Evolutionary conservation across 2,329 filamentous ascomycete species (phyloP).

Genomic region (Botryotinia convoluta): DNA sequence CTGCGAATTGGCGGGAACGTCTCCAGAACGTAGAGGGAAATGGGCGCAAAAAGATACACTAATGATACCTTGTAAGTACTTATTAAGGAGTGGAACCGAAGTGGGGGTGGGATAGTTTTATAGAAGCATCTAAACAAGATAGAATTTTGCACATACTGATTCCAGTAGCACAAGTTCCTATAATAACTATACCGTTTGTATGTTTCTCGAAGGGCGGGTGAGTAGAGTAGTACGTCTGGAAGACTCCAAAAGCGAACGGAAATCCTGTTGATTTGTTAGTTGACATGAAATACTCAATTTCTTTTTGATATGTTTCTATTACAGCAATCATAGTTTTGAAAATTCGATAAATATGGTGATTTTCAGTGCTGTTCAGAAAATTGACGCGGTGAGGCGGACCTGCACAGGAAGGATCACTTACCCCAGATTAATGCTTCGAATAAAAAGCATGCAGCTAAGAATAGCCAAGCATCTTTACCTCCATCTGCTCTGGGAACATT

Average conservation of each 20-base stretch:
- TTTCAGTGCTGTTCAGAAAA: background rate
- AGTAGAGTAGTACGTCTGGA: slow-evolving; percentile 45
- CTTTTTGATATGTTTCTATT: background rate
- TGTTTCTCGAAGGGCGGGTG: slow-evolving; percentile 40
- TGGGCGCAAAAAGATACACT: slow-evolving; percentile 31
- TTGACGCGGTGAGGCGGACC: background rate
- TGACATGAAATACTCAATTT: background rate
- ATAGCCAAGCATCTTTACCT: slow-evolving; percentile 51
- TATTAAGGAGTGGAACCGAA: background rate
- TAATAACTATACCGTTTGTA: slow-evolving; percentile 44
- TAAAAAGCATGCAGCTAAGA: slow-evolving; percentile 50
- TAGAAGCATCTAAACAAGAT: background rate
- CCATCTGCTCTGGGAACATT: slow-evolving; percentile 44
- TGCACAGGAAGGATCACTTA: slow-evolving; percentile 30
- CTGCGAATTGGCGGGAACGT: slow-evolving; percentile 39
- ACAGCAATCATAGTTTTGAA: background rate
- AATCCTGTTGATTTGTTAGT: slow-evolving; percentile 33
- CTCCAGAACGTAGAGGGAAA: slow-evolving; percentile 29
- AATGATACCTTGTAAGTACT: background rate
- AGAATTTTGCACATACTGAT: slow-evolving; percentile 20
- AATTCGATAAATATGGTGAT: background rate
- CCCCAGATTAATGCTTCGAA: slow-evolving; percentile 55
- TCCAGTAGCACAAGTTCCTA: slow-evolving; percentile 40
- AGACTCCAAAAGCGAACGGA: slow-evolving; percentile 43
- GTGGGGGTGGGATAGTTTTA: no score